Conservation (phyloP, 176 grass and related monocot species). For the Tillandsia leiboldiana region DNA sequence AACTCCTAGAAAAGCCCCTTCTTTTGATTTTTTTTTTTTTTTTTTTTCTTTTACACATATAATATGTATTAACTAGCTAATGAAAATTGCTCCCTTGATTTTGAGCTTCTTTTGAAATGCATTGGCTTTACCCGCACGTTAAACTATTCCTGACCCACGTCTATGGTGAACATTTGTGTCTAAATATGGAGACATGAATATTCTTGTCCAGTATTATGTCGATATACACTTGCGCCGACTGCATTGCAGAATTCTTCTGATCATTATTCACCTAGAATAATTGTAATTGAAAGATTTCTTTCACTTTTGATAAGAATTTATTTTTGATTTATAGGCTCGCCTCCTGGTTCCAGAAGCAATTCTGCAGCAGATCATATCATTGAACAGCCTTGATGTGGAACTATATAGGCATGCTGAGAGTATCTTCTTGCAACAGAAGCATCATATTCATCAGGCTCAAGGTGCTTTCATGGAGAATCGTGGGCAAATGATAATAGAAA, state of each 20-base stretch:
- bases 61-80: no score
- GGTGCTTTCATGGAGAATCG: slow-evolving; percentile 19
- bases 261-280: slow-evolving; percentile 19
- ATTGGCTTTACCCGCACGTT: neutral
- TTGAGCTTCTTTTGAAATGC: no score
- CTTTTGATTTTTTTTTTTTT: neutral
- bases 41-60: no score
- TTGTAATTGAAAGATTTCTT: neutral
- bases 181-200: neutral
- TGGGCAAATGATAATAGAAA: slow-evolving; percentile 29
- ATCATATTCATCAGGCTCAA: slow-evolving; percentile 34
- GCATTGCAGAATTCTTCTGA: neutral
- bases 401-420: slow-evolving; percentile 76
- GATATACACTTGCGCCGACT: neutral
- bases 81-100: no score
- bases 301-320: slow-evolving; percentile 5
- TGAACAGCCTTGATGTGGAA: slow-evolving; percentile 86
- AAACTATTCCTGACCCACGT: neutral
- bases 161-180: neutral
- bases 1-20: neutral
- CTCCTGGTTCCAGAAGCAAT: slow-evolving; percentile 41
- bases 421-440: slow-evolving; percentile 63
- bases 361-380: slow-evolving; percentile 64
- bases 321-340: slow-evolving; percentile 51
- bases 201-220: neutral